Percentiles rank a stretch among this genome's conserved stretches.
phyloP scores from a whole-genome alignment of 2,329 filamentous ascomycete genomes.

The Xylariales sp. region DNA sequence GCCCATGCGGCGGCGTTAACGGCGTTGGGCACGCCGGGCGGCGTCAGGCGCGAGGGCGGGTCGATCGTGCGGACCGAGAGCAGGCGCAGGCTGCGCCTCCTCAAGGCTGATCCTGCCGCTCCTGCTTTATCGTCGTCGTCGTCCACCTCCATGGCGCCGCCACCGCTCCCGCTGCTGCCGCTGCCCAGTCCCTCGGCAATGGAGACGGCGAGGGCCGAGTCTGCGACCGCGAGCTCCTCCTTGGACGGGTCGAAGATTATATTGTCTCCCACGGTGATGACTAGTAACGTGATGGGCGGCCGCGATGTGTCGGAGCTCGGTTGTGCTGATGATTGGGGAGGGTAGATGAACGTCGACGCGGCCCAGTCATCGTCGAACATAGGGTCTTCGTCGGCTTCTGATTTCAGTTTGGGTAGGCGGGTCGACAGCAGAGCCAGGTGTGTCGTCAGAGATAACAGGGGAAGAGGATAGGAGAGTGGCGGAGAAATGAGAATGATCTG shows the following conservation, averaged over 20 bases:
- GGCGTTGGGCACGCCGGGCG: constrained; percentile 63
- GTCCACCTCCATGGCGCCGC: constrained; percentile 37
- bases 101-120: too few species aligned
- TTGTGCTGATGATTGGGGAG: constrained; percentile 33
- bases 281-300: constrained; percentile 85
- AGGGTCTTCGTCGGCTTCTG: constrained; percentile 89
- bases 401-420: constrained; percentile 77
- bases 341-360: constrained; percentile 73
- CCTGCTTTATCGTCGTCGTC: constrained; percentile 12
- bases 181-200: constrained; percentile 45
- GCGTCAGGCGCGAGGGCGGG: constrained; percentile 68
- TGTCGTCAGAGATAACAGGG: constrained; percentile 85
- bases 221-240: constrained; percentile 90
- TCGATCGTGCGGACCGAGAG: constrained; percentile 70
- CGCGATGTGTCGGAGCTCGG: constrained; percentile 30
- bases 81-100: constrained; percentile 52
- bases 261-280: constrained; percentile 80
- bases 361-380: constrained; percentile 99
- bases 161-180: constrained; percentile 12
- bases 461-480: constrained; percentile 87
- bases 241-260: constrained; percentile 90
- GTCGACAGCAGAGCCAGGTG: constrained; percentile 90
- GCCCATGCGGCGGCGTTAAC: constrained; percentile 52
- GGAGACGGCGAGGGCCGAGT: constrained; percentile 82
- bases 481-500: constrained; percentile 92